Evolutionary conservation across 495 filamentous ascomycete species (phyloP).

Genomic region (Rostrohypoxylon terebratum): DNA sequence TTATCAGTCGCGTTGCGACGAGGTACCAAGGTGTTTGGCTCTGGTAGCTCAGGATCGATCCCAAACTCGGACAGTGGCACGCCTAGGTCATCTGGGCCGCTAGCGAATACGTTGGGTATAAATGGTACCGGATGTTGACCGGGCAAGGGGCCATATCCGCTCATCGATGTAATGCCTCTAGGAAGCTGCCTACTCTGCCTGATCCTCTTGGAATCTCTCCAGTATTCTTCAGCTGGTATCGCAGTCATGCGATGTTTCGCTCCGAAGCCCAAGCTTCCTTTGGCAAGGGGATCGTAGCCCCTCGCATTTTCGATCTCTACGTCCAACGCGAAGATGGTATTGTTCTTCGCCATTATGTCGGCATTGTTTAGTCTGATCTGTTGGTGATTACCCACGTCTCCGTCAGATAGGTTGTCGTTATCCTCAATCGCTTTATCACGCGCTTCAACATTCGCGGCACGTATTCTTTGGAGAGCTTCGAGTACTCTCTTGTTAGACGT

Average conservation of each 20-base stretch:
- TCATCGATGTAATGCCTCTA: constrained; percentile 17
- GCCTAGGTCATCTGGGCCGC: constrained; percentile 21
- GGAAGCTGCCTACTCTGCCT: constrained; percentile 24
- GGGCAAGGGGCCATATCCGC: constrained; percentile 26
- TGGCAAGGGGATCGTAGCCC: background rate
- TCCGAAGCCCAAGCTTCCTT: constrained; percentile 18
- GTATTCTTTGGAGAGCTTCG: background rate
- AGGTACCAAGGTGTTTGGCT: background rate
- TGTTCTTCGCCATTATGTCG: constrained; percentile 40
- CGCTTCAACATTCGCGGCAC: background rate
- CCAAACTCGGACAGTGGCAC: background rate
- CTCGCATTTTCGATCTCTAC: constrained; percentile 28
- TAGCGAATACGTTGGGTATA: constrained; percentile 35
- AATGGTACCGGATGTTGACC: constrained; percentile 20
- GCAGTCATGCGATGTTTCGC: background rate
- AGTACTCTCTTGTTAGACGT: background rate
- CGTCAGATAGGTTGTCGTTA: constrained; percentile 28
- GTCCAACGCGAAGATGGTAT: constrained; percentile 33
- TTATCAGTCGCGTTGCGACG: background rate
- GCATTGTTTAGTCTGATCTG: constrained; percentile 35
- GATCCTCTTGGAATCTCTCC: constrained; percentile 19
- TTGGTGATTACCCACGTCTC: constrained; percentile 26
- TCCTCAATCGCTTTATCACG: background rate
- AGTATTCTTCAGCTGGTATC: constrained; percentile 7
- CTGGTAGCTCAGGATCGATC: background rate